Conservation (phyloP, 2,329 filamentous ascomycete genomes). For the Calonectria crousiana region DNA sequence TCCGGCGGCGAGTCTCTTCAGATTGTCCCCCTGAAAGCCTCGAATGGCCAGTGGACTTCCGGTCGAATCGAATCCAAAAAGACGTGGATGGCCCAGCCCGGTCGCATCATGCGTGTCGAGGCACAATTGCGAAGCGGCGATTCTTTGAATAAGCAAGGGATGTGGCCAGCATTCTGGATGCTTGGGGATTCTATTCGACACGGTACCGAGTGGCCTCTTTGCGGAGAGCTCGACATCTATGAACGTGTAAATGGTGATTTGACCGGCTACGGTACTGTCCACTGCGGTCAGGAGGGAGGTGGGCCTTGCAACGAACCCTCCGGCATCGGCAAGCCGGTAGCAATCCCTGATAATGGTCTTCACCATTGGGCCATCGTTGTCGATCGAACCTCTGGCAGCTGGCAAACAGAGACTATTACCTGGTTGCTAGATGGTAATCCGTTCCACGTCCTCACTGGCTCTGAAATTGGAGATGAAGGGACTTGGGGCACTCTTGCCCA, state of each 20-base stretch:
- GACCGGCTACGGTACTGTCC: conserved; percentile 60
- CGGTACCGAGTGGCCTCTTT: conserved; percentile 61
- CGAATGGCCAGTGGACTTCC: conserved; percentile 60
- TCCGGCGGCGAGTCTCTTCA: conserved; percentile 65
- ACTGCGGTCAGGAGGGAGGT: conserved; percentile 59
- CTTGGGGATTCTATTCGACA: conserved; percentile 60
- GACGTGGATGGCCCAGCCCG: conserved; percentile 57
- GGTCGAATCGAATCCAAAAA: conserved; percentile 62
- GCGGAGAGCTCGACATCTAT: conserved; percentile 65
- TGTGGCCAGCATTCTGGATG: conserved; percentile 68
- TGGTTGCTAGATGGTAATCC: conserved; percentile 61
- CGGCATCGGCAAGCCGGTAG: conserved; percentile 52
- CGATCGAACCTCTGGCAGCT: conserved; percentile 58
- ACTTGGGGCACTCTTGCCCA: conserved; percentile 60
- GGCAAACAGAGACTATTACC: conserved; percentile 61
- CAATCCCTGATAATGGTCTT: conserved; percentile 60
- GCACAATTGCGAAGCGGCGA: conserved; percentile 59
- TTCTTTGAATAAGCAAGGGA: conserved; percentile 56
- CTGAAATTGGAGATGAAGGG: conserved; percentile 52
- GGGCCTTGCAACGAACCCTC: conserved; percentile 62
- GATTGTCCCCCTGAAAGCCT: conserved; percentile 59
- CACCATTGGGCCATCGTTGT: conserved; percentile 62
- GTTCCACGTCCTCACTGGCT: conserved; percentile 59
- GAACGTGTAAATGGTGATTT: conserved; percentile 62
- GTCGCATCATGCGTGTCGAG: conserved; percentile 57